Evolutionary conservation across 208 protist genomes (phyloP), one percentile per base, ranked within the genome.

Genomic region (Wallacemonas sp.): DNA sequence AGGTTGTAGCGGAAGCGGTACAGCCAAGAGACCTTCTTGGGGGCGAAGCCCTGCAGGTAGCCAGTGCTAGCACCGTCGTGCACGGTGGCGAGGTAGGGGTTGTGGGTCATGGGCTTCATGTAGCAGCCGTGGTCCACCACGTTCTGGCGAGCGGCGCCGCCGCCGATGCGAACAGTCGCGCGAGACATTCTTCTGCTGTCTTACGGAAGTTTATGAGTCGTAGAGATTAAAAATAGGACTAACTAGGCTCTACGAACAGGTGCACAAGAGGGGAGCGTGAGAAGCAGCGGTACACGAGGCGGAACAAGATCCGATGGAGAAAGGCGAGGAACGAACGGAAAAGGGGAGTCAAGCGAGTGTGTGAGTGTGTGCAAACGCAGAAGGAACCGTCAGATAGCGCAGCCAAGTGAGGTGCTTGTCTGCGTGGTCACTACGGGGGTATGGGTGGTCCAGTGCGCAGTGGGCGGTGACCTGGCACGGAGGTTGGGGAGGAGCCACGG

Each of bases 1-100:
- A 82, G 17, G 74, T 93, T 93, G 76, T 88, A 83, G 72, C 87
- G 83, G 63, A 89, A 93, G 73, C 87, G 80, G 73, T 93, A 93
- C 37, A 93, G 84, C 84, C 83, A 93, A 68, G 81, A 74, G n/a
- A 93, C 71, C 21, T 79, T 70, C 61, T 82, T 84, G 12, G 84
- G 60, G 22, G 66, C 37, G 75, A 76, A 93, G 60, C 87, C 87
- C 71, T 89, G 73, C 66, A 73, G 50, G 72, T 91, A 93, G 53
- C 73, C 82, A 29, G 83, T 91, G 73, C 74, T 88, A 44, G 63
- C 53, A 57, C 87, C 87, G 57, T 93, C 84, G 62, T 93, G 87
- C 33, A 81, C 76, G 45, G 80, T 68, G 54, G 68, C 68, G 45
- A 91, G 44, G 69, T 77, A 93, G 19, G 84, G 87, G 73, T 93